A percentile compares a stretch with the other conserved stretches of the same genome.
These are phyloP conservation scores for Pecoramyces ruminantium DNA, from an alignment of 192 early-diverging fungal genomes.

Conservation along the genomic window DNA sequence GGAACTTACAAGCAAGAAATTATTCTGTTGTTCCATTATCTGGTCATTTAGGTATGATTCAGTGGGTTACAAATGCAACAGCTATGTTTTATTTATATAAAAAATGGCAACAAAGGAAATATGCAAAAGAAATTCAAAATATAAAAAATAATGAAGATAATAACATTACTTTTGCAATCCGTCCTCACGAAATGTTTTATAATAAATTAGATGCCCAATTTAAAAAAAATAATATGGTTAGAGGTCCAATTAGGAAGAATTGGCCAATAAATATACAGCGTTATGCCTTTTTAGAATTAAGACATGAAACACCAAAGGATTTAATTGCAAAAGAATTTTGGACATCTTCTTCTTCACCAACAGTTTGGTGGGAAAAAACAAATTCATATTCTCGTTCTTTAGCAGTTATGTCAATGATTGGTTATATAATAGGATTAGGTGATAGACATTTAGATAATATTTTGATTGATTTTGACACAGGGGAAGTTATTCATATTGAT, in stretches of 20 bases:
- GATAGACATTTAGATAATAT: conserved; percentile 66
- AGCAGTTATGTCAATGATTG: conserved; percentile 42
- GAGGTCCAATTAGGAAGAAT: conserved; percentile 32
- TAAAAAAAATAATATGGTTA: conserved; percentile 27
- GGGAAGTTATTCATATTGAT: conserved; percentile 52
- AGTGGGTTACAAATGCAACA: conserved; percentile 77
- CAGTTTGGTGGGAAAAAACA: conserved; percentile 17
- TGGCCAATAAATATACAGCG: conserved; percentile 48
- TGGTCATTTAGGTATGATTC: conserved; percentile 75
- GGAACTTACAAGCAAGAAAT: conserved; percentile 24
- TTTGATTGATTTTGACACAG: conserved; percentile 22
- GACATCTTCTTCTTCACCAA: conserved; percentile 18
- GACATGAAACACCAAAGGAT: conserved; percentile 42
- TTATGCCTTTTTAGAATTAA: conserved; percentile 41
- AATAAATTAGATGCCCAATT: conserved; percentile 21
- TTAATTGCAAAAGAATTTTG: conserved; percentile 50
- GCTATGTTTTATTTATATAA: conserved; percentile 63
- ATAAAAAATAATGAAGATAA: conserved; percentile 7
- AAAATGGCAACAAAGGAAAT: conserved; percentile 56
- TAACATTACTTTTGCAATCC: conserved; percentile 11
- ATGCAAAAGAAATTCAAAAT: conserved; percentile 32
- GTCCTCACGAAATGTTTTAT: conserved; percentile 22
- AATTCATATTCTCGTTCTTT: conserved; percentile 22
- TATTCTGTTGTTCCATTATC: conserved; percentile 80
- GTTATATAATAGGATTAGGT: conserved; percentile 26